phyloP scores from a whole-genome alignment of 768 basidiomycete species.

The Panellus pusillus region DNA sequence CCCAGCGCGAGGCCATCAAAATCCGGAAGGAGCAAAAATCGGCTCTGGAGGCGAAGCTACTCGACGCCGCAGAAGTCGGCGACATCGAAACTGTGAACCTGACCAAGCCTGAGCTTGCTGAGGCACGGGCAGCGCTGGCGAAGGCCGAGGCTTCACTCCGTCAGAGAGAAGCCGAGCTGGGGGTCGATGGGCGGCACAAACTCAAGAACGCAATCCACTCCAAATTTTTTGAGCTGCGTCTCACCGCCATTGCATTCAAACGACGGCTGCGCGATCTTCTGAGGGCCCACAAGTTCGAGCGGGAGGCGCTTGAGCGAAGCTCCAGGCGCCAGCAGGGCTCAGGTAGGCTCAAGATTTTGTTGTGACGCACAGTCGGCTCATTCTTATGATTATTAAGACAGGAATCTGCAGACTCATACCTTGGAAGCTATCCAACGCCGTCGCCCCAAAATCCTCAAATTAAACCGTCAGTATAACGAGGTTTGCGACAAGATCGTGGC shows the following conservation, averaged over 20 bases:
- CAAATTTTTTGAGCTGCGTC: slow-evolving; percentile 19
- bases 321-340: slow-evolving; percentile 14
- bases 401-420: slow-evolving; percentile 30
- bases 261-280: slow-evolving; percentile 21
- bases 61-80: neutral
- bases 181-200: slow-evolving; percentile 1
- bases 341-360: slow-evolving; percentile 11
- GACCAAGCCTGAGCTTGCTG: neutral
- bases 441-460: slow-evolving; percentile 28
- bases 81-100: neutral
- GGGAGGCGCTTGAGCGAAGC: slow-evolving; percentile 23
- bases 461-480: slow-evolving; percentile 30
- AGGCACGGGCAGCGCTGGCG: neutral
- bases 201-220: slow-evolving; percentile 10
- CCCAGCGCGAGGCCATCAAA: neutral
- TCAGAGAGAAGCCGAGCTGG: slow-evolving; percentile 6
- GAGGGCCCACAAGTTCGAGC: slow-evolving; percentile 28
- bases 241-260: slow-evolving; percentile 29
- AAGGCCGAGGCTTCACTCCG: neutral
- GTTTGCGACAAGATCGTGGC: slow-evolving; percentile 24
- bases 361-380: neutral
- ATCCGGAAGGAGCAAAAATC: neutral
- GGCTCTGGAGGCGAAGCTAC: neutral
- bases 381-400: slow-evolving; percentile 18
- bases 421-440: slow-evolving; percentile 24